Percentiles rank a stretch among this genome's conserved stretches.
These are phyloP conservation scores for Hypomontagnella submonticulosa DNA, from an alignment of 495 filamentous ascomycete genomes.

Conservation along the genomic window DNA sequence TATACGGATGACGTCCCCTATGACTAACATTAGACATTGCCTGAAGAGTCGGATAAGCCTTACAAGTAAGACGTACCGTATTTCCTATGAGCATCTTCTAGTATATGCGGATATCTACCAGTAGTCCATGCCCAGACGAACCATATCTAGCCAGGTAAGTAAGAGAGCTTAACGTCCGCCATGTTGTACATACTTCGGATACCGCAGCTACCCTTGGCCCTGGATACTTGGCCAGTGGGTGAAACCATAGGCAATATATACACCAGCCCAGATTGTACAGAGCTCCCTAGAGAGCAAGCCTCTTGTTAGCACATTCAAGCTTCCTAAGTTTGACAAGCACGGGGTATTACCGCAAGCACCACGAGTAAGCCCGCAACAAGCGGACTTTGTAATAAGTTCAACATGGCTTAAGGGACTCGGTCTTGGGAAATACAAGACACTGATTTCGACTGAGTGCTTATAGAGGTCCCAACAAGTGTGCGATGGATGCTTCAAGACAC, in stretches of 20 bases:
- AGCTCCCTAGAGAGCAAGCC: slow-evolving; percentile 11
- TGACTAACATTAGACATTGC: neutral
- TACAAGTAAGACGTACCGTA: slow-evolving; percentile 28
- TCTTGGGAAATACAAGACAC: neutral
- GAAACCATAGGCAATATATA: slow-evolving; percentile 52
- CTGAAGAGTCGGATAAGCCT: neutral
- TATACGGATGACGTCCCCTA: slow-evolving; percentile 55
- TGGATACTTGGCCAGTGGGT: slow-evolving; percentile 55
- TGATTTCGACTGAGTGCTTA: neutral
- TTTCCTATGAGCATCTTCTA: slow-evolving; percentile 43
- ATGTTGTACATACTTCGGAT: slow-evolving; percentile 38
- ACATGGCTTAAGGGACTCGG: slow-evolving; percentile 1
- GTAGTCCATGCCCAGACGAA: slow-evolving; percentile 37
- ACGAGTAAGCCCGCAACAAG: neutral
- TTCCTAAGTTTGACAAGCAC: neutral
- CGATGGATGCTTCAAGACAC: too few relatives aligned
- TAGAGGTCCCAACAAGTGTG: neutral
- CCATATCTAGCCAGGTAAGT: slow-evolving; percentile 36
- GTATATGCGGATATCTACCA: slow-evolving; percentile 29
- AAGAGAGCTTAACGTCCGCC: neutral
- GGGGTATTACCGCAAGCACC: neutral
- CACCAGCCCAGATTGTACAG: slow-evolving; percentile 36
- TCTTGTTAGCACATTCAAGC: slow-evolving; percentile 8
- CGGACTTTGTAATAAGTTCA: slow-evolving; percentile 1
- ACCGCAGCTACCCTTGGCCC: slow-evolving; percentile 53